Percentiles rank a stretch among this genome's conserved stretches.
Evolutionary conservation across 305 asterid genomes (phyloP).

Genomic region (Plantago coronopus): DNA sequence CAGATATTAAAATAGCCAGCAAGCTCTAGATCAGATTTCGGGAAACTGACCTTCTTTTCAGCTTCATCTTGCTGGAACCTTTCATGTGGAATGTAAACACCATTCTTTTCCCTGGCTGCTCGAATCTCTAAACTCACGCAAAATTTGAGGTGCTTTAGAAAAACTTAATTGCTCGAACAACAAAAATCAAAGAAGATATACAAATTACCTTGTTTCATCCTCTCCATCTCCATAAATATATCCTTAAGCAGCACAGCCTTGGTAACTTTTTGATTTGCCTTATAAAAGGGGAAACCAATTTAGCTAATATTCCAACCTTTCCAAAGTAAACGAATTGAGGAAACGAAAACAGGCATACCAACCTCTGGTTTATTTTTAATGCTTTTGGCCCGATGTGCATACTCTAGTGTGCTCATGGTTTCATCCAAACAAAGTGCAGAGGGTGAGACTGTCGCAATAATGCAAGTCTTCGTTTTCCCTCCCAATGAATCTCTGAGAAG

Average conservation of each 20-base stretch:
- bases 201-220: slow-evolving; percentile 72
- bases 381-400: slow-evolving; percentile 83
- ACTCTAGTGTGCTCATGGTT: slow-evolving; percentile 76
- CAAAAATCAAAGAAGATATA: slow-evolving; percentile 18
- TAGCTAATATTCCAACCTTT: slow-evolving; percentile 22
- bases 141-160: slow-evolving; percentile 12
- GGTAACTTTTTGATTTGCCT: slow-evolving; percentile 81
- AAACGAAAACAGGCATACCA: slow-evolving; percentile 13
- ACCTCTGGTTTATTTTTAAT: slow-evolving; percentile 90
- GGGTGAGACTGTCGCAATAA: slow-evolving; percentile 80
- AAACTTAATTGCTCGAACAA: not conserved
- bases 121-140: slow-evolving; percentile 53
- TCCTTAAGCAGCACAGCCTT: slow-evolving; percentile 76
- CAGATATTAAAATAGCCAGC: too few relatives aligned
- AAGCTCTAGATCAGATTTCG: too few relatives aligned
- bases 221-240: slow-evolving; percentile 65
- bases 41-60: slow-evolving; percentile 60
- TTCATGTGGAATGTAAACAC: slow-evolving; percentile 79
- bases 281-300: slow-evolving; percentile 25
- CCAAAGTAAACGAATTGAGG: slow-evolving; percentile 6
- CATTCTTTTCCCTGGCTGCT: slow-evolving; percentile 89
- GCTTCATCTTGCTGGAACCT: slow-evolving; percentile 77
- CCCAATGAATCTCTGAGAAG: slow-evolving; percentile 82
- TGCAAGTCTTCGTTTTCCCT: slow-evolving; percentile 83
- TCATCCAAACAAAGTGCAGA: slow-evolving; percentile 69